phyloP scores from a whole-genome alignment of 176 grass and related monocot genomes.

The Sorghum bicolor region Sorghum_bicolor_NCBIv3 NC_012871.2:540001-540500 shows the following conservation, averaged over 20 bases:
- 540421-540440: slow-evolving; percentile 20
- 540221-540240: slow-evolving; percentile 84
- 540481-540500: slow-evolving; percentile 64
- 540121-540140: slow-evolving; percentile 82
- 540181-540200: slow-evolving; percentile 84
- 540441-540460: slow-evolving; percentile 62
- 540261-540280: slow-evolving; percentile 59
- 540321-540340: slow-evolving; percentile 67
- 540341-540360: slow-evolving; percentile 23
- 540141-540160: slow-evolving; percentile 83
- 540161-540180: slow-evolving; percentile 72
- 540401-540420: background rate
- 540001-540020: background rate
- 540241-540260: slow-evolving; percentile 80
- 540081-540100: background rate
- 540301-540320: slow-evolving; percentile 61
- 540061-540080: background rate
- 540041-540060: background rate
- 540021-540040: background rate
- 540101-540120: slow-evolving; percentile 40
- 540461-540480: slow-evolving; percentile 55
- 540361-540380: background rate
- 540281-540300: slow-evolving; percentile 76
- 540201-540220: slow-evolving; percentile 64
- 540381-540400: background rate